These are phyloP conservation scores for Talaromyces sp. DNA, from an alignment of 2,329 filamentous ascomycete species.

Conservation along the genomic window DNA sequence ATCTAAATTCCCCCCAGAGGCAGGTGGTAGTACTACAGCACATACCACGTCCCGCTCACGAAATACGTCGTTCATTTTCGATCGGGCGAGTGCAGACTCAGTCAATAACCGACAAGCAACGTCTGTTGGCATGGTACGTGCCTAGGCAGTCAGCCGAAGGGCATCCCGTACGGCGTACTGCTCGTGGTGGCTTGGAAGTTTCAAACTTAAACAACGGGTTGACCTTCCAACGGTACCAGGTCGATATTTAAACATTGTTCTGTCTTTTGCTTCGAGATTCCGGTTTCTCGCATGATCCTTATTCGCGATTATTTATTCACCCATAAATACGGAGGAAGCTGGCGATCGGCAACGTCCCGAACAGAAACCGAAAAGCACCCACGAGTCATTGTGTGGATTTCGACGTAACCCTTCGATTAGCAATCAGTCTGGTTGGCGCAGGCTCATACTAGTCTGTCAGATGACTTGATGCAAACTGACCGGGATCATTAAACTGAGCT, in stretches of 20 bases:
- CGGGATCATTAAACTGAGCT: too few relatives aligned
- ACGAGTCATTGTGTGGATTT: constrained; percentile 1
- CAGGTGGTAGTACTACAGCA: too few relatives aligned
- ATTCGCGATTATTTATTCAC: too few relatives aligned
- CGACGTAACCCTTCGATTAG: neutral
- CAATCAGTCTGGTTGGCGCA: neutral
- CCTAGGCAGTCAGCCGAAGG: neutral
- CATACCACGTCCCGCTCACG: too few relatives aligned
- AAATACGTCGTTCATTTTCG: neutral
- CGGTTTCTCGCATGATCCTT: neutral
- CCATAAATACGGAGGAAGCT: too few relatives aligned
- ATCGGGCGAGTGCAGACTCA: neutral
- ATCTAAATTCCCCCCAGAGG: neutral
- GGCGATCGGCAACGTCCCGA: neutral
- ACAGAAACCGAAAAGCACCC: neutral
- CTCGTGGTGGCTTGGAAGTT: neutral
- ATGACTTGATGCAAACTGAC: too few relatives aligned
- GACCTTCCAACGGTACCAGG: neutral
- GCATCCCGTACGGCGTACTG: too few relatives aligned
- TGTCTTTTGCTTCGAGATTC: neutral
- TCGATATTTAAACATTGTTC: neutral
- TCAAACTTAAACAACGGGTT: neutral
- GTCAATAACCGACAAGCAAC: neutral
- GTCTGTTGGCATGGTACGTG: neutral
- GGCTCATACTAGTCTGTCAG: too few relatives aligned